Conservation (phyloP, 1,284 basidiomycete species). For the Taiwanofungus camphoratus region DNA sequence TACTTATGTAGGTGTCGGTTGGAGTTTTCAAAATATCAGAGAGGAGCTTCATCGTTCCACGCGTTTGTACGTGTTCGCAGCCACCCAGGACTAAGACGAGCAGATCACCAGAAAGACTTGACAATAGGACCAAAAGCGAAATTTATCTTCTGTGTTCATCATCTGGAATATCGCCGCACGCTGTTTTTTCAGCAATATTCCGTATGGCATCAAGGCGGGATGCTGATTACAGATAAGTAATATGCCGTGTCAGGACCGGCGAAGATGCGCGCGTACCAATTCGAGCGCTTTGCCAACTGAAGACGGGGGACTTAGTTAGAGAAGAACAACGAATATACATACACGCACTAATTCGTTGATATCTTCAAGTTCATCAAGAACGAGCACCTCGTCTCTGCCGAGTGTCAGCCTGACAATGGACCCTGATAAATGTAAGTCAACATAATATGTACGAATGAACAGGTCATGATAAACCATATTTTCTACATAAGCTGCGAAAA, state of each 20-base stretch:
- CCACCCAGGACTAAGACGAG: too few relatives aligned
- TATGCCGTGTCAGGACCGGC: neutral
- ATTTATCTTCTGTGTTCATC: neutral
- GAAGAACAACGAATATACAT: neutral
- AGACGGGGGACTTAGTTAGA: neutral
- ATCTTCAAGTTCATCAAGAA: neutral
- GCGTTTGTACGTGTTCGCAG: too few relatives aligned
- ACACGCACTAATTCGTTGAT: neutral
- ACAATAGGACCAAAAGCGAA: too few relatives aligned
- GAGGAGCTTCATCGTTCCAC: too few relatives aligned
- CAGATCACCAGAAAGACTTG: too few relatives aligned
- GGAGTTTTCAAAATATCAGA: too few relatives aligned
- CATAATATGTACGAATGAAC: too few relatives aligned
- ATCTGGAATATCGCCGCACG: neutral
- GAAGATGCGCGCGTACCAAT: neutral
- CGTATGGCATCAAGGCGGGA: neutral
- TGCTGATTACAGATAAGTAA: neutral
- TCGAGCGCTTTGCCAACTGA: neutral
- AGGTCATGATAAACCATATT: neutral
- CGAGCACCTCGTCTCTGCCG: neutral
- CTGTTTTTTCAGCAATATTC: neutral
- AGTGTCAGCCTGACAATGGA: neutral
- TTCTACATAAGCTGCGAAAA: neutral
- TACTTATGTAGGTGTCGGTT: too few relatives aligned
- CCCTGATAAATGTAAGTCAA: too few relatives aligned